Evolutionary conservation across 1,139 yeast genomes (phyloP).

Genomic region (Pichia sp.): DNA sequence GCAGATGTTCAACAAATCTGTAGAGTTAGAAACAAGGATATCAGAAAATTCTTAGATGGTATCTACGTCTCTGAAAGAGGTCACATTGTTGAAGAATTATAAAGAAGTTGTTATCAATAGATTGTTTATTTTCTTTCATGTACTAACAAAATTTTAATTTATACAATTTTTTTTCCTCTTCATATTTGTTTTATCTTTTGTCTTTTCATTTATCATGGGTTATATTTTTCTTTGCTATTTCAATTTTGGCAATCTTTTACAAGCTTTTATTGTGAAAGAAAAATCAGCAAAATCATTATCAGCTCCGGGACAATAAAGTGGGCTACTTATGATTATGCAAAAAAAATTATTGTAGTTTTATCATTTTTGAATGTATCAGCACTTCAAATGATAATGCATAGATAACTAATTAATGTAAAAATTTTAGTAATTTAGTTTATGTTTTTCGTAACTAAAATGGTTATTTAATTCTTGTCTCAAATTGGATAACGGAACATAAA

Average conservation of each 20-base stretch:
- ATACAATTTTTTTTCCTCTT: background rate
- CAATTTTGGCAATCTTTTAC: background rate
- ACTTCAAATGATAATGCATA: slow-evolving; percentile 6
- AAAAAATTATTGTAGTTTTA: slow-evolving; percentile 7
- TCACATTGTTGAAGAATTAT: slow-evolving; percentile 59
- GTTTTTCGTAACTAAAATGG: background rate
- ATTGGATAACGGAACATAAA: too few species aligned
- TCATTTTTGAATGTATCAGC: slow-evolving; percentile 10
- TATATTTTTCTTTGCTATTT: slow-evolving; percentile 24
- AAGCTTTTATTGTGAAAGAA: slow-evolving; percentile 17
- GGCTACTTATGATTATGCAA: slow-evolving; percentile 55
- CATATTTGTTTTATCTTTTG: slow-evolving; percentile 2
- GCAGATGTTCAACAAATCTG: slow-evolving; percentile 98
- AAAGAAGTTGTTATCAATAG: slow-evolving; percentile 11
- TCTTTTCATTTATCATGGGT: slow-evolving; percentile 15
- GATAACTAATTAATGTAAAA: slow-evolving; percentile 7
- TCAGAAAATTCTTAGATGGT: slow-evolving; percentile 99
- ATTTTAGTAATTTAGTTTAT: background rate
- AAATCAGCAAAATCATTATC: slow-evolving; percentile 44
- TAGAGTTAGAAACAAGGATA: slow-evolving; percentile 99
- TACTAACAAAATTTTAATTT: slow-evolving; percentile 4
- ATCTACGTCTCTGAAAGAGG: slow-evolving; percentile 98
- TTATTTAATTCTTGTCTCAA: too few species aligned
- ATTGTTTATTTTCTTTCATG: slow-evolving; percentile 2
- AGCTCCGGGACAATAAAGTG: slow-evolving; percentile 44